Evolutionary conservation across 208 protist genomes (phyloP), one percentile per base, ranked within the genome.

Genomic region (Acanthamoeba culbertsoni): DNA sequence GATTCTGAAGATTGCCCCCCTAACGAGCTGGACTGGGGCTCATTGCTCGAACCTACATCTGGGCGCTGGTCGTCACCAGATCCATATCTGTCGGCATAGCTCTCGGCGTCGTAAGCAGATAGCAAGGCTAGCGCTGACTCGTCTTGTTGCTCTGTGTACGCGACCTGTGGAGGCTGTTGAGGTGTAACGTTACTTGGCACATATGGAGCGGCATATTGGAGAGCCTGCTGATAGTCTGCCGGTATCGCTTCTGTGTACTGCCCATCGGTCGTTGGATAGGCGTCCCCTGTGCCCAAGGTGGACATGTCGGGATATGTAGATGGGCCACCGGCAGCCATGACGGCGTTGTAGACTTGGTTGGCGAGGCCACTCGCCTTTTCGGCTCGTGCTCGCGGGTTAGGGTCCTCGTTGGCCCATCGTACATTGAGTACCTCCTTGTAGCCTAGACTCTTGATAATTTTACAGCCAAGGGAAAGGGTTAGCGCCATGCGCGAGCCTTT

Each of bases 321-420:
- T 6, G 65, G 31, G 65, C 65, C 65, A 2, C 40, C 31, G 35
- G 12, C 14, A n/a, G 31, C 35, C 40, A 46, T 37, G 40, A 77
- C 65, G 65, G 65, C 65, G 31, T 77, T 37, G 35, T 45, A 45
- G 10, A n/a, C 28, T n/a, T 77, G 31, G 20, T 46, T 37, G 35
- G 31, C 65, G 35, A 77, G 18, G 28, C 2, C 65, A n/a, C 12
- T n/a, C 42, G 65, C 65, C 10, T 40, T 8, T 23, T 77, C 65
- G 35, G 18, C 20, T 33, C 42, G 65, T 10, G 28, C 4, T 10
- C 65, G 65, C 42, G 65, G 65, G 46, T 96, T 96, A 5, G 77
- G 62, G 63, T 96, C 95, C 59, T 96, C 95, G 0, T 92, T 96
- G 89, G 95, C 95, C 95, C 95, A 96, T 40, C 95, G 48, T 20